Evolutionary conservation across 2,329 filamentous ascomycete genomes (phyloP).

Genomic region (Talaromyces sp.): DNA sequence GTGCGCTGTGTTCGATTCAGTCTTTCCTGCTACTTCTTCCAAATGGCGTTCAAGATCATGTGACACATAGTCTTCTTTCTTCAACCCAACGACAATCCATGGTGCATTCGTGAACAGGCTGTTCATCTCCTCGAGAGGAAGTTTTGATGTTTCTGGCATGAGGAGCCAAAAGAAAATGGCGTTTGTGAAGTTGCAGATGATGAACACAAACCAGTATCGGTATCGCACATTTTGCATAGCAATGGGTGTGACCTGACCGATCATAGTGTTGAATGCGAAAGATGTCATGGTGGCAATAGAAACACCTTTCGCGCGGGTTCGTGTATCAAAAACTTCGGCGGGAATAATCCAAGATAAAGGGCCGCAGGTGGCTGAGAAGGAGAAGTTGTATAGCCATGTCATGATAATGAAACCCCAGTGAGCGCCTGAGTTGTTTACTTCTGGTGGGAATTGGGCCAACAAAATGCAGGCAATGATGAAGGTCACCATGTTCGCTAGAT

Average conservation of each 20-base stretch:
- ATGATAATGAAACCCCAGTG: conserved; percentile 71
- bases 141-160: conserved; percentile 62
- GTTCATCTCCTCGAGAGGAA: conserved; percentile 66
- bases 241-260: conserved; percentile 64
- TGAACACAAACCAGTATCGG: conserved; percentile 59
- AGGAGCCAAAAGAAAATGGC: conserved; percentile 65
- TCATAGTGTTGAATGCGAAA: conserved; percentile 75
- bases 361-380: conserved; percentile 67
- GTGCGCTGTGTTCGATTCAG: conserved; percentile 21
- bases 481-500: conserved; percentile 56
- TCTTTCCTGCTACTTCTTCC: conserved; percentile 56
- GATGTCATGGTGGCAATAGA: conserved; percentile 69
- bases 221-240: conserved; percentile 56
- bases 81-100: conserved; percentile 58
- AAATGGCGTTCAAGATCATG: conserved; percentile 59
- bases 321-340: conserved; percentile 73
- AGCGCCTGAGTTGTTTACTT: conserved; percentile 49
- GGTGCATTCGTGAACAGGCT: conserved; percentile 63
- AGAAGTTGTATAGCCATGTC: conserved; percentile 79
- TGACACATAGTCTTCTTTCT: conserved; percentile 50
- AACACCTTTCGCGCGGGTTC: conserved; percentile 70
- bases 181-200: conserved; percentile 66
- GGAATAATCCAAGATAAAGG: conserved; percentile 59
- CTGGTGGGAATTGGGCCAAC: conserved; percentile 60
- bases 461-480: conserved; percentile 39